Evolutionary conservation across 2,329 filamentous ascomycete genomes (phyloP).

Genomic region (Aspergillus tubingensis): DNA sequence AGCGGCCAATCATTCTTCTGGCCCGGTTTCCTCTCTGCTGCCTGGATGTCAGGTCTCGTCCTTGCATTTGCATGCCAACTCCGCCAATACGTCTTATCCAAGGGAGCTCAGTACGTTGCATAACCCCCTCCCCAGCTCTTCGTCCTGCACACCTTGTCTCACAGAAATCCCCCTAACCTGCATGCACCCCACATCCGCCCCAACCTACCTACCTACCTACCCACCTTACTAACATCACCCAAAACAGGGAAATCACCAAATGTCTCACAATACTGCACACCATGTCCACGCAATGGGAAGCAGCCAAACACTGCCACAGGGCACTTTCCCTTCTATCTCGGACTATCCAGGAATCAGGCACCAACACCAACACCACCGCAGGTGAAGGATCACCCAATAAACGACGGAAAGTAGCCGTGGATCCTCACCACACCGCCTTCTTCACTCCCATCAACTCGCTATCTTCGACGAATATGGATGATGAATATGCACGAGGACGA

Average conservation of each 20-base stretch:
- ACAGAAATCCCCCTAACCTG: neutral
- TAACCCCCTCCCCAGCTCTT: neutral
- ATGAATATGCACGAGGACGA: too few species aligned
- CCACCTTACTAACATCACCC: neutral
- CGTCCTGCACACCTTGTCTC: neutral
- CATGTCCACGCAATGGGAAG: conserved; percentile 45
- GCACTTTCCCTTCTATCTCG: conserved; percentile 36
- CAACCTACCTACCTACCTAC: conserved; percentile 1
- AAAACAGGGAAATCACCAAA: conserved; percentile 37
- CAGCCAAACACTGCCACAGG: conserved; percentile 42
- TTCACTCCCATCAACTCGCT: neutral
- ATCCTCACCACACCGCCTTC: neutral
- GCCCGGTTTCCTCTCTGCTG: conserved; percentile 43
- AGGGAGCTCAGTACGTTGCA: conserved; percentile 35
- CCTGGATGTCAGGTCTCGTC: conserved; percentile 46
- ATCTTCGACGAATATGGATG: too few species aligned
- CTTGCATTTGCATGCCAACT: conserved; percentile 46
- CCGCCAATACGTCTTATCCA: conserved; percentile 39
- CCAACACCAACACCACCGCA: neutral
- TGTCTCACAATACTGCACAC: conserved; percentile 35
- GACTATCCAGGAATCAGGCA: conserved; percentile 29
- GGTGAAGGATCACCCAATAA: neutral
- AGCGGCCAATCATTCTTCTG: conserved; percentile 41
- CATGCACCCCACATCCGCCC: neutral
- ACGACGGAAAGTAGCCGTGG: neutral